These are phyloP conservation scores for Venturia pyrina DNA, from an alignment of 2,329 filamentous ascomycete species.

Conservation along the genomic window DNA sequence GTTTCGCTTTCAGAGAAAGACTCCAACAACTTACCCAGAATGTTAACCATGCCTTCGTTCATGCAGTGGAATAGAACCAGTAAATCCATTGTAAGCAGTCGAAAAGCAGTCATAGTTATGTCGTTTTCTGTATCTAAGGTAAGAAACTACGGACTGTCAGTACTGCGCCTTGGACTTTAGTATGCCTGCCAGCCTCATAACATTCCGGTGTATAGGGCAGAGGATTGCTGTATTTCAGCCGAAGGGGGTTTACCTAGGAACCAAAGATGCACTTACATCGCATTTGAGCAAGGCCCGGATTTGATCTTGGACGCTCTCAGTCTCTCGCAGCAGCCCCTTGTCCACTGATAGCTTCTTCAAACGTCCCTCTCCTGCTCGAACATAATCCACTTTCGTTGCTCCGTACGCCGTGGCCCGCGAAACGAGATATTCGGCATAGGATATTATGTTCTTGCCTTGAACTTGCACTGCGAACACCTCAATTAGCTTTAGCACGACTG, in stretches of 20 bases:
- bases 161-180: not conserved
- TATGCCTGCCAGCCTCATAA: not conserved
- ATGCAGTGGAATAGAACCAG: constrained; percentile 86
- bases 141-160: constrained; percentile 51
- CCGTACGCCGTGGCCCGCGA: constrained; percentile 74
- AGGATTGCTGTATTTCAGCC: not conserved
- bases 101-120: constrained; percentile 88
- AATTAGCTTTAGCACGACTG: not conserved
- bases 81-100: constrained; percentile 81
- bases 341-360: constrained; percentile 81
- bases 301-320: constrained; percentile 81
- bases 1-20: constrained; percentile 6
- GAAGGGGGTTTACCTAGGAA: not conserved
- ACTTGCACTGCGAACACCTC: constrained; percentile 60
- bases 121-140: constrained; percentile 88
- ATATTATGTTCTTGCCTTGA: constrained; percentile 87
- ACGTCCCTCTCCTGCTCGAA: constrained; percentile 69
- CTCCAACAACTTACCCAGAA: constrained; percentile 56
- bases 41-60: constrained; percentile 95
- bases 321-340: constrained; percentile 85
- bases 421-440: constrained; percentile 79
- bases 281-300: constrained; percentile 79
- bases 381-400: constrained; percentile 82
- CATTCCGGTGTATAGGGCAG: not conserved
- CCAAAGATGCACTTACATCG: constrained; percentile 51